These are phyloP conservation scores for Dactylellina parvicollis DNA, from an alignment of 2,329 filamentous ascomycete species.

Conservation along the genomic window DNA sequence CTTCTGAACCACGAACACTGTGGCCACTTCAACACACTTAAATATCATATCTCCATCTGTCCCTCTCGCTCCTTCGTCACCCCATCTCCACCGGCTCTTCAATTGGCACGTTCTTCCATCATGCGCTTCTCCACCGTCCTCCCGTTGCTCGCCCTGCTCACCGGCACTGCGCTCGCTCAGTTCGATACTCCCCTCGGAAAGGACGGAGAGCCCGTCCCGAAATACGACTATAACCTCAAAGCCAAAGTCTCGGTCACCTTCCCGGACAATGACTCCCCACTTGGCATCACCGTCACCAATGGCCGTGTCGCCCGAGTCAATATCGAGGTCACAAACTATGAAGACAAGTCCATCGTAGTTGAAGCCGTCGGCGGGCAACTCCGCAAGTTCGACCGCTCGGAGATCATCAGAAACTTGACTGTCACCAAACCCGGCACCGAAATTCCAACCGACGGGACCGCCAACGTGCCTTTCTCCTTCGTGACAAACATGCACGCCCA, in stretches of 20 bases:
- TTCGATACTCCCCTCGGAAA: slow-evolving; percentile 53
- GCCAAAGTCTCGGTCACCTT: slow-evolving; percentile 73
- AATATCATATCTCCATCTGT: neutral
- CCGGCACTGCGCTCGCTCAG: slow-evolving; percentile 47
- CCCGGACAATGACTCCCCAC: slow-evolving; percentile 70
- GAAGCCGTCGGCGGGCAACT: slow-evolving; percentile 81
- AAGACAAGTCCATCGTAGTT: slow-evolving; percentile 78
- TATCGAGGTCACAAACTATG: slow-evolving; percentile 84
- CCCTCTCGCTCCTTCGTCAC: neutral
- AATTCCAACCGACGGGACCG: slow-evolving; percentile 63
- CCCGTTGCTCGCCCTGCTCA: slow-evolving; percentile 52
- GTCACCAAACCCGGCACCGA: slow-evolving; percentile 63
- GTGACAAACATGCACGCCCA: slow-evolving; percentile 91
- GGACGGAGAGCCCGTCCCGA: slow-evolving; percentile 20
- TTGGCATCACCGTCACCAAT: slow-evolving; percentile 92
- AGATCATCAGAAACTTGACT: slow-evolving; percentile 85
- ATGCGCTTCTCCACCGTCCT: slow-evolving; percentile 44
- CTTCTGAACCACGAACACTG: slow-evolving; percentile 23
- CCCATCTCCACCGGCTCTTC: neutral
- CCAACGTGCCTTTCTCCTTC: slow-evolving; percentile 83
- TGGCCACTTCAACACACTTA: neutral
- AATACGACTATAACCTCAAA: slow-evolving; percentile 66
- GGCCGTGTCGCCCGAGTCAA: slow-evolving; percentile 84
- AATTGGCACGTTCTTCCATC: slow-evolving; percentile 15
- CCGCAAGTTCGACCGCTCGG: slow-evolving; percentile 68